Evolutionary conservation across 2,329 filamentous ascomycete genomes (phyloP).

Genomic region (Akanthomyces lecanii): DNA sequence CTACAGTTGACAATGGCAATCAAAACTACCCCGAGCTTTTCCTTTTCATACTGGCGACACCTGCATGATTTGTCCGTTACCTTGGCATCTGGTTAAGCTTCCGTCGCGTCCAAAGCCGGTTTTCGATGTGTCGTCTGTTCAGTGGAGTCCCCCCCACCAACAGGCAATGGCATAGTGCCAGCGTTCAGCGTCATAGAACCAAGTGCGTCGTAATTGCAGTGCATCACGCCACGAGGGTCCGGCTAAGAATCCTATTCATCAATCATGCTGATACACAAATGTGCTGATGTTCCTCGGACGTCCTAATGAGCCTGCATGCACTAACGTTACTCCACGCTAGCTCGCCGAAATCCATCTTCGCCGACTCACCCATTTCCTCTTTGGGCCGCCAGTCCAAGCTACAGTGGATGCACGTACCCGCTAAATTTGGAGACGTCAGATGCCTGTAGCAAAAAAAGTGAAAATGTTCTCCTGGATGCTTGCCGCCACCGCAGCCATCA

Average conservation of each 20-base stretch:
- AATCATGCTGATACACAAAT: not conserved
- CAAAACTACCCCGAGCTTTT: not conserved
- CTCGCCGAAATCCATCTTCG: not conserved
- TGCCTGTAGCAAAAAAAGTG: slow-evolving; percentile 1
- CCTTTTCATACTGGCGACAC: not conserved
- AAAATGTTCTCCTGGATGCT: slow-evolving; percentile 12
- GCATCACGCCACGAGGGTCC: not conserved
- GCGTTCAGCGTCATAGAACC: not conserved
- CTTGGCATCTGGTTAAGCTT: not conserved
- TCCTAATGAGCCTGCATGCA: not conserved
- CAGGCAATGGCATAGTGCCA: not conserved
- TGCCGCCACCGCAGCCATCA: not conserved
- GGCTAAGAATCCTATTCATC: not conserved
- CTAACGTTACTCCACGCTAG: not conserved
- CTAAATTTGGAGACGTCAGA: slow-evolving; percentile 5
- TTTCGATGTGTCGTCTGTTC: not conserved
- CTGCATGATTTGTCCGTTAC: not conserved
- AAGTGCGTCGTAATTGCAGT: not conserved
- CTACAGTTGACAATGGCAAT: not conserved
- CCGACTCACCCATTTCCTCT: slow-evolving; percentile 6
- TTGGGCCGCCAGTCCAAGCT: slow-evolving; percentile 1
- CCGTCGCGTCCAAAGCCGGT: not conserved
- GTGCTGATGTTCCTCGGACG: not conserved
- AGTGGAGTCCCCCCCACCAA: slow-evolving; percentile 2
- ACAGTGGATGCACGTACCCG: slow-evolving; percentile 9